phyloP scores from a whole-genome alignment of 2,329 filamentous ascomycete genomes.

The Cryphonectria naterciae region DNA sequence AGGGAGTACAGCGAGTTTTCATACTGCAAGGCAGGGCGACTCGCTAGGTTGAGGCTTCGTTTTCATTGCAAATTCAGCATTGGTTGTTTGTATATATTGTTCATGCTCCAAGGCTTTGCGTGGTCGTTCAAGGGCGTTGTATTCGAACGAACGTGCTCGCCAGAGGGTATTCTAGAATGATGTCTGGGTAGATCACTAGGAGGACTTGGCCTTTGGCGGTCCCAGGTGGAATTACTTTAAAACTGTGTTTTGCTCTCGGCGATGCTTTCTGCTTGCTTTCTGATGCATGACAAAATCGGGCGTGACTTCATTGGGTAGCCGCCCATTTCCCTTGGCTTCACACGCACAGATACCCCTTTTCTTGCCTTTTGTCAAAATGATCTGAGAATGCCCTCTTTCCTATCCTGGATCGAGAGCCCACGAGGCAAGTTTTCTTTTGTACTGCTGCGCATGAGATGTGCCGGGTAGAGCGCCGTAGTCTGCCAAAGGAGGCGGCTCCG shows the following conservation, averaged over 20 bases:
- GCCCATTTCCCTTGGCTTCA: no score
- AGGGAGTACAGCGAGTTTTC: conserved; percentile 22
- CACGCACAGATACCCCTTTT: neutral
- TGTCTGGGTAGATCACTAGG: neutral
- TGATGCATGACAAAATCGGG: neutral
- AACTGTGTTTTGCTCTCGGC: neutral
- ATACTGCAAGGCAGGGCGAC: conserved; percentile 18
- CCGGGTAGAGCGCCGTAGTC: neutral
- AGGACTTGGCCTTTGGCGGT: neutral
- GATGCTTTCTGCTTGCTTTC: neutral
- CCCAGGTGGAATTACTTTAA: neutral
- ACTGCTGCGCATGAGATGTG: neutral
- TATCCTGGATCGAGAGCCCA: no score
- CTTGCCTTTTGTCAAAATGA: neutral
- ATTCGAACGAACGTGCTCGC: neutral
- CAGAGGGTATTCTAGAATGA: neutral
- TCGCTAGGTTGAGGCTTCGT: neutral
- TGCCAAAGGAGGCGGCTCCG: neutral
- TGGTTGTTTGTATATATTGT: neutral
- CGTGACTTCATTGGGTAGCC: neutral
- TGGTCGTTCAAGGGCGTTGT: neutral
- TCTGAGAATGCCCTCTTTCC: neutral
- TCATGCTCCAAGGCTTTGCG: neutral
- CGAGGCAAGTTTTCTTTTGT: neutral
- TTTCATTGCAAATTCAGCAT: neutral